Conservation (phyloP, 164 flowering plant genomes). For the Magnolia sinica region DNA sequence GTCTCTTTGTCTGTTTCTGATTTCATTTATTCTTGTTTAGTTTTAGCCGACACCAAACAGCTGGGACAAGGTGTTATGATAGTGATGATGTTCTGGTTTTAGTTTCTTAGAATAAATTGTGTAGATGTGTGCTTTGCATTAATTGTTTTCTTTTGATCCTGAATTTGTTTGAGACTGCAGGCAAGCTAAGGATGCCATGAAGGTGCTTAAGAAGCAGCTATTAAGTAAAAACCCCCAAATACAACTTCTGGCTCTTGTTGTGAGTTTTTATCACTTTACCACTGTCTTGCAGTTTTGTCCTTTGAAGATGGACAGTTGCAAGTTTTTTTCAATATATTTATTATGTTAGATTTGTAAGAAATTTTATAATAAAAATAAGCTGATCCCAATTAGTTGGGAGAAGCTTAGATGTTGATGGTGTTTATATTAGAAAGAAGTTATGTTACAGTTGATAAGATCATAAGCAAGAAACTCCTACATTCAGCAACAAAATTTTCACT, state of each 20-base stretch:
- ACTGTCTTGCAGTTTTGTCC: background rate
- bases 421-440: background rate
- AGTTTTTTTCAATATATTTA: too few relatives aligned
- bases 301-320: background rate
- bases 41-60: too few relatives aligned
- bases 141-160: background rate
- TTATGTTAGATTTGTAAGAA: too few relatives aligned
- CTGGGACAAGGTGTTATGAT: background rate
- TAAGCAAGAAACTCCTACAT: background rate
- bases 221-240: constrained; percentile 79
- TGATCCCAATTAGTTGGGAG: too few relatives aligned
- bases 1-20: background rate
- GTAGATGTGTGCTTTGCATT: background rate
- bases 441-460: background rate
- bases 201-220: constrained; percentile 88
- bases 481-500: background rate
- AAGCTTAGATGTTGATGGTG: too few relatives aligned
- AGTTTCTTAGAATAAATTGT: background rate
- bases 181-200: constrained; percentile 93
- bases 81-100: background rate
- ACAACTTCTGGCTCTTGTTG: constrained; percentile 88
- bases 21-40: background rate
- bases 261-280: constrained; percentile 34
- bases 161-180: constrained; percentile 36
- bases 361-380: too few relatives aligned